Conservation (phyloP, 1,139 yeast genomes). For the Debaryomyces sp. region DNA sequence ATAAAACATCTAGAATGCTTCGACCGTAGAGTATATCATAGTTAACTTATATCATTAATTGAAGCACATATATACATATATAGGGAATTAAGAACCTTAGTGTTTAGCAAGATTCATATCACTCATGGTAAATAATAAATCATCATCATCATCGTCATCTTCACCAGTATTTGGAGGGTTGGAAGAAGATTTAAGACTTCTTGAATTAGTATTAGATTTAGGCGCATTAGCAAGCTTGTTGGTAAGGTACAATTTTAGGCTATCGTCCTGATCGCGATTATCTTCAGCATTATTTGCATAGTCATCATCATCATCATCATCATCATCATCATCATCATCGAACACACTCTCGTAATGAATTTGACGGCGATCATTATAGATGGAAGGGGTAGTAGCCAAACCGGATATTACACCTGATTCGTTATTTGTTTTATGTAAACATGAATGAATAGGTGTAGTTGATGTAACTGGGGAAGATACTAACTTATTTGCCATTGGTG, state of each 20-base stretch:
- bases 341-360: slow-evolving; percentile 53
- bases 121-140: slow-evolving; percentile 84
- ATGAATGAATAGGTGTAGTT: slow-evolving; percentile 26
- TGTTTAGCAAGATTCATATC: slow-evolving; percentile 65
- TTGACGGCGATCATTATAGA: slow-evolving; percentile 25
- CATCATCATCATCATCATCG: too few relatives aligned
- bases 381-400: slow-evolving; percentile 42
- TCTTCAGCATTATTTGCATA: slow-evolving; percentile 12
- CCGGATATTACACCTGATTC: slow-evolving; percentile 27
- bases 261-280: slow-evolving; percentile 1
- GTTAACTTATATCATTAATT: background rate
- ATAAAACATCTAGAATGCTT: background rate
- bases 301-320: slow-evolving; percentile 37
- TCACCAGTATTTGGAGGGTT: slow-evolving; percentile 15
- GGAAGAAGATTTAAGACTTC: slow-evolving; percentile 8
- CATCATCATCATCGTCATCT: slow-evolving; percentile 71
- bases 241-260: background rate
- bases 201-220: background rate
- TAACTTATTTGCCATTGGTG: slow-evolving; percentile 14
- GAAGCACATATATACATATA: background rate
- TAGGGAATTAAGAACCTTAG: slow-evolving; percentile 1
- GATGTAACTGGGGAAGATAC: slow-evolving; percentile 25
- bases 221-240: background rate
- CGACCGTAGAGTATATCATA: background rate
- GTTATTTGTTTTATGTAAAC: slow-evolving; percentile 15